Evolutionary conservation across 352 stramenopile species (phyloP).

Genomic region (Pythium volutum): DNA sequence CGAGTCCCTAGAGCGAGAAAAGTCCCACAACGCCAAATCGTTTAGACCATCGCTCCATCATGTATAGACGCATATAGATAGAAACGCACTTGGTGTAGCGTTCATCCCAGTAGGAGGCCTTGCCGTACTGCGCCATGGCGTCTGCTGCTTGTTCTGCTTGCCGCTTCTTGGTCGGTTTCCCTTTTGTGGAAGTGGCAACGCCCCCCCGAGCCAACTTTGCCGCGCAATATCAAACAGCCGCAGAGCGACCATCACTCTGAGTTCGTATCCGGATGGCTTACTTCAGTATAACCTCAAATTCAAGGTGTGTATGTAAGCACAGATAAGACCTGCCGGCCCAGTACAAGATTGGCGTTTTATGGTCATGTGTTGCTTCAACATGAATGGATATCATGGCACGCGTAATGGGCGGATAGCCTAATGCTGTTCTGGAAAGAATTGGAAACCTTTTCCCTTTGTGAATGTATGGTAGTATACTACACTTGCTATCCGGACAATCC

Average conservation of each 20-base stretch:
- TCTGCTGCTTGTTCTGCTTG: background rate
- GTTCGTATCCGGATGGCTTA: slow-evolving; percentile 7
- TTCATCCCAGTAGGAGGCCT: slow-evolving; percentile 93
- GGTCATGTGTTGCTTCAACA: background rate
- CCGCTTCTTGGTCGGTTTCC: slow-evolving; percentile 3
- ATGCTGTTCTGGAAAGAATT: slow-evolving; percentile 18
- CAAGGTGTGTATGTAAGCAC: background rate
- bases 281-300: slow-evolving; percentile 10
- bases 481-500: slow-evolving; percentile 11
- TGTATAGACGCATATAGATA: background rate
- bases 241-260: slow-evolving; percentile 20
- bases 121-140: slow-evolving; percentile 90
- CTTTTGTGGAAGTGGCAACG: slow-evolving; percentile 10
- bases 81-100: slow-evolving; percentile 90
- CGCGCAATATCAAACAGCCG: slow-evolving; percentile 10
- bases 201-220: background rate
- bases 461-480: slow-evolving; percentile 7
- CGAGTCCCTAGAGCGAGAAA: slow-evolving; percentile 60
- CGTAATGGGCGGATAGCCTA: slow-evolving; percentile 8
- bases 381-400: background rate
- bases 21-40: background rate
- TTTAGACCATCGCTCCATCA: background rate
- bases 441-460: background rate
- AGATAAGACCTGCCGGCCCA: slow-evolving; percentile 1
- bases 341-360: background rate